Base-by-base conservation (phyloP, 2,329 filamentous ascomycete genomes). In the Daldinia eschscholtzii region DNA sequence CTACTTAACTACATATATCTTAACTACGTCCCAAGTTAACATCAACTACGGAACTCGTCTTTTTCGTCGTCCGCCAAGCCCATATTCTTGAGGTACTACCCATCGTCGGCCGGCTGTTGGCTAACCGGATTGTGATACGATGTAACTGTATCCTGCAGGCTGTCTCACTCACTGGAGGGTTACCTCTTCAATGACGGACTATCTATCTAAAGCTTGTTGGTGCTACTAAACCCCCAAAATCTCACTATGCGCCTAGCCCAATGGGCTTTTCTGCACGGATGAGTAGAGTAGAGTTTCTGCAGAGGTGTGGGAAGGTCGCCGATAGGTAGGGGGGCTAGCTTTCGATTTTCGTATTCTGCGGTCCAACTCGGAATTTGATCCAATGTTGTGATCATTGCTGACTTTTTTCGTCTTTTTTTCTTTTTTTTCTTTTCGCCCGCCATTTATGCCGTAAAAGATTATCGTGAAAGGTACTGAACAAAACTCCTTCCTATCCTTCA, bases 181-280 rank as follows among this genome's bases (percentile, higher is more conserved):
- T 52, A 10, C 46, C 46, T 52, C 46, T 30, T 9, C 13, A 28
- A 52, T 30, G 46, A 52, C 46, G 26, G 46, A 18, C 26, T 33
- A 52, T 52, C 23, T 48, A 20, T 20, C 15, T 20, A 20, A 26
- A 57, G 48, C 55, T 63, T 63, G 62, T 65, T 66, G 59, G 66
- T 71, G 57, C 59, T 20, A 67, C 63, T 62, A 35, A 57, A 55
- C 26, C 69, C 61, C 69, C 69, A 65, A 53, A 71, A 71, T 71
- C 65, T 69, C 65, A 64, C 66, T 52, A 52, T 53, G 41, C 58
- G 46, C 44, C 42, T 55, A 61, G 44, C 28, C 68, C 68, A 71
- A 71, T 71, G 30, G 52, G 60, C 57, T 66, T 65, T 35, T 9
- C 50, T 18, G 39, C 53, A 41, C 37, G 46, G 15, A 46, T 57